Conservation (phyloP, 768 basidiomycete species). For the Amanita polypyramis region DNA sequence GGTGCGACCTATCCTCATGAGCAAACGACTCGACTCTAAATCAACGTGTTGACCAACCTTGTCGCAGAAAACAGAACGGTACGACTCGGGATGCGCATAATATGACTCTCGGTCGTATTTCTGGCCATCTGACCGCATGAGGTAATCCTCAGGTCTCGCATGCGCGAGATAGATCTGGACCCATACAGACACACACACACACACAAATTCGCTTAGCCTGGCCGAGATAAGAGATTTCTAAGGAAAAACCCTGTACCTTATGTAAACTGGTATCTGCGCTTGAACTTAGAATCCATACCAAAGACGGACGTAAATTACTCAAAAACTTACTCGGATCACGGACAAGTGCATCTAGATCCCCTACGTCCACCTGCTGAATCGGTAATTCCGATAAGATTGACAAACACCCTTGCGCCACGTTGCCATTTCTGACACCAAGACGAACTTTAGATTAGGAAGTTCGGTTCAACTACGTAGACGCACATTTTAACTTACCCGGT, state of each 20-base stretch:
- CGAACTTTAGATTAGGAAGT: neutral
- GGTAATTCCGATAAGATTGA: constrained; percentile 68
- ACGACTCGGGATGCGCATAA: constrained; percentile 58
- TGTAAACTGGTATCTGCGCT: constrained; percentile 40
- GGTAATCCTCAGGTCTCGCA: constrained; percentile 57
- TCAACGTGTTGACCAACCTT: constrained; percentile 30
- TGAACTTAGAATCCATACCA: constrained; percentile 1
- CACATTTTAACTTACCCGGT: constrained; percentile 52
- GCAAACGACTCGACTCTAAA: neutral
- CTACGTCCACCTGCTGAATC: constrained; percentile 40
- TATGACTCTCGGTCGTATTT: constrained; percentile 60
- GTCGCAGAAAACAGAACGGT: constrained; percentile 56
- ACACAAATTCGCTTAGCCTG: neutral
- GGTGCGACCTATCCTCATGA: constrained; percentile 57
- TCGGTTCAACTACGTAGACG: neutral
- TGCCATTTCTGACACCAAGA: constrained; percentile 46
- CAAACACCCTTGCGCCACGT: constrained; percentile 71
- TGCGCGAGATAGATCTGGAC: constrained; percentile 78
- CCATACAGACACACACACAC: neutral
- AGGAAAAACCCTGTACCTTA: constrained; percentile 38
- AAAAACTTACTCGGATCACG: constrained; percentile 36
- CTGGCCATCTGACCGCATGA: constrained; percentile 44
- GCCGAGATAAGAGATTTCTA: neutral
- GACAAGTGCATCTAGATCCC: constrained; percentile 50
- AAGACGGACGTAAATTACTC: neutral